These are phyloP conservation scores for Fusarium annulatum DNA, from an alignment of 2,329 filamentous ascomycete genomes.

Conservation along the genomic window DNA sequence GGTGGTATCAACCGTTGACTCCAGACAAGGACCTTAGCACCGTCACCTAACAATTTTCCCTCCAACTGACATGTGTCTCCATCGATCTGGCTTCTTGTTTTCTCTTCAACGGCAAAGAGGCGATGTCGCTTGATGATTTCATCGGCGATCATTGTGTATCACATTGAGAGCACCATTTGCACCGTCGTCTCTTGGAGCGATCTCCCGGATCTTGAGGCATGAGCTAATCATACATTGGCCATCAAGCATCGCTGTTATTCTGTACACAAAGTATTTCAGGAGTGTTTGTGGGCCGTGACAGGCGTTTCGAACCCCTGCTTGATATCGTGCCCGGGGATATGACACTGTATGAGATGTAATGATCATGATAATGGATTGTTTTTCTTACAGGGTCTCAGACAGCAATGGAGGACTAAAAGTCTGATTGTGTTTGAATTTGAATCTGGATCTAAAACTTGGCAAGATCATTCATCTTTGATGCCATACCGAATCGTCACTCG, in stretches of 20 bases:
- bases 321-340: background rate
- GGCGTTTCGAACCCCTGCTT: slow-evolving; percentile 27
- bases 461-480: slow-evolving; percentile 15
- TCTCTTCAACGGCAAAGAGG: background rate
- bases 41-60: background rate
- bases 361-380: slow-evolving; percentile 10
- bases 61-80: background rate
- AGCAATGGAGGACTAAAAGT: background rate
- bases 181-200: background rate
- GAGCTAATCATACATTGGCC: background rate
- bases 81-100: background rate
- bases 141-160: slow-evolving; percentile 7
- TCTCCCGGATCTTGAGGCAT: background rate
- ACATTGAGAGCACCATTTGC: background rate
- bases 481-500: slow-evolving; percentile 11
- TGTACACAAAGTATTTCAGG: slow-evolving; percentile 26
- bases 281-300: slow-evolving; percentile 23
- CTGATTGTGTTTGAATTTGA: background rate
- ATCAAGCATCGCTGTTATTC: background rate
- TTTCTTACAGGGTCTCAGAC: background rate
- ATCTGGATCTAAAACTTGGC: slow-evolving; percentile 16
- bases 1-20: background rate
- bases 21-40: background rate
- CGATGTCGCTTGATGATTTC: background rate
- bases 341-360: background rate